phyloP scores from a whole-genome alignment of 2,329 filamentous ascomycete genomes.

The Pseudovirgaria hyperparasitica region DNA sequence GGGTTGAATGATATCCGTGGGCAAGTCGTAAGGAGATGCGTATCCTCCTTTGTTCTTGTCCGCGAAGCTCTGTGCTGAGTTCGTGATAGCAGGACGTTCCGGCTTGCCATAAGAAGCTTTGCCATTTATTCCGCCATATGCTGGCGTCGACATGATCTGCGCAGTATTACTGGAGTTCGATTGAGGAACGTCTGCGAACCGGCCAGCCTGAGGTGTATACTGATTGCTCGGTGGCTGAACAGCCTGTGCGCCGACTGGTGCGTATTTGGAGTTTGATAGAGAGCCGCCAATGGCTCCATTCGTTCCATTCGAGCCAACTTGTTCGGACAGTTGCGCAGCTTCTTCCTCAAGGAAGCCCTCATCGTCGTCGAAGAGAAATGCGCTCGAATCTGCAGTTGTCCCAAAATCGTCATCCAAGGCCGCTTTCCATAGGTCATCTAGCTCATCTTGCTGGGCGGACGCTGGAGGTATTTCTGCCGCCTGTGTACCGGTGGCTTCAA shows the following conservation, averaged over 20 bases:
- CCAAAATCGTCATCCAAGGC: conserved; percentile 65
- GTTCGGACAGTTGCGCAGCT: conserved; percentile 4
- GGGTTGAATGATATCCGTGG: conserved; percentile 69
- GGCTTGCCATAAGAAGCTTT: too few species aligned
- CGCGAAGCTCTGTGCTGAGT: conserved; percentile 61
- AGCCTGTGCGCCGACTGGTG: not conserved
- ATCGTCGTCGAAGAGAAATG: conserved; percentile 68
- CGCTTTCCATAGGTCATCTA: conserved; percentile 73
- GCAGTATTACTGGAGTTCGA: too few species aligned
- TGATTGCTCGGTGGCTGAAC: conserved; percentile 4
- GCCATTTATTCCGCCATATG: not conserved
- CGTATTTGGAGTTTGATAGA: conserved; percentile 10
- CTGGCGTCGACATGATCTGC: too few species aligned
- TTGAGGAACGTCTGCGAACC: too few species aligned
- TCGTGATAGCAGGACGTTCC: conserved; percentile 38
- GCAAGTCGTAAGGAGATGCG: conserved; percentile 86
- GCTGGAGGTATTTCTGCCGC: conserved; percentile 10
- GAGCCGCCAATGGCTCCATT: conserved; percentile 8
- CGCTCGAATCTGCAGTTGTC: conserved; percentile 32
- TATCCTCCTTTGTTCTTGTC: conserved; percentile 89
- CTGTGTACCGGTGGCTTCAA: conserved; percentile 8
- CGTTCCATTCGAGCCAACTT: conserved; percentile 19
- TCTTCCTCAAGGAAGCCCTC: conserved; percentile 55
- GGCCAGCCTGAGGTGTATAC: conserved; percentile 4
- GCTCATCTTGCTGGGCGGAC: conserved; percentile 38